Percentiles rank a stretch among this genome's conserved stretches.
Evolutionary conservation across 2,329 filamentous ascomycete genomes (phyloP).

Genomic region (Endocalyx cinctus): DNA sequence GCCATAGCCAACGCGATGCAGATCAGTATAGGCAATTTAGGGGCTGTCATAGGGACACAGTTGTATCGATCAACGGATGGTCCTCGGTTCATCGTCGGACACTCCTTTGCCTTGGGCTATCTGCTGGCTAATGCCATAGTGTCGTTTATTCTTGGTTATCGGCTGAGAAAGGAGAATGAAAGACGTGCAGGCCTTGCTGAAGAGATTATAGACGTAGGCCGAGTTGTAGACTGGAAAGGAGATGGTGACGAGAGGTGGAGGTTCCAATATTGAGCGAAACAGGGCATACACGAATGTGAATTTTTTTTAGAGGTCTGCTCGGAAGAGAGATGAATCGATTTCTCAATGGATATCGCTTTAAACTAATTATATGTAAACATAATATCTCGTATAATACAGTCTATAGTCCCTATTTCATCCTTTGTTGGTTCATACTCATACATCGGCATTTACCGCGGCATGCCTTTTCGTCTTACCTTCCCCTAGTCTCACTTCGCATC

Average conservation of each 20-base stretch:
- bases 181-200: conserved; percentile 38
- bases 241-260: conserved; percentile 63
- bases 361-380: too few relatives aligned
- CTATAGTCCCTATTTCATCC: too few relatives aligned
- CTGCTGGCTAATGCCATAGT: conserved; percentile 54
- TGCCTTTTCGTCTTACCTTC: too few relatives aligned
- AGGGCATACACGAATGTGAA: background rate
- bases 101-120: conserved; percentile 63
- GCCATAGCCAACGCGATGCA: conserved; percentile 66
- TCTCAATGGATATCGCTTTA: too few relatives aligned
- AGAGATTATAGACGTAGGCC: conserved; percentile 44
- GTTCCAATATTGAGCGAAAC: conserved; percentile 49
- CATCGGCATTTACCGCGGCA: too few relatives aligned
- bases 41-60: conserved; percentile 65
- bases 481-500: conserved; percentile 11
- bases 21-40: conserved; percentile 66
- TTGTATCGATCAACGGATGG: conserved; percentile 58
- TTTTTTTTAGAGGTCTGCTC: too few relatives aligned
- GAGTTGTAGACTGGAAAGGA: conserved; percentile 51
- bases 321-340: too few relatives aligned
- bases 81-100: conserved; percentile 61
- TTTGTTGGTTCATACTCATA: too few relatives aligned
- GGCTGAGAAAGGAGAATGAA: conserved; percentile 55
- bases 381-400: too few relatives aligned
- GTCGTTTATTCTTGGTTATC: conserved; percentile 45